Percentiles rank a stretch among this genome's conserved stretches.
phyloP scores from a whole-genome alignment of 1,139 yeast species.

The Lodderomyces parapsilosis region DNA sequence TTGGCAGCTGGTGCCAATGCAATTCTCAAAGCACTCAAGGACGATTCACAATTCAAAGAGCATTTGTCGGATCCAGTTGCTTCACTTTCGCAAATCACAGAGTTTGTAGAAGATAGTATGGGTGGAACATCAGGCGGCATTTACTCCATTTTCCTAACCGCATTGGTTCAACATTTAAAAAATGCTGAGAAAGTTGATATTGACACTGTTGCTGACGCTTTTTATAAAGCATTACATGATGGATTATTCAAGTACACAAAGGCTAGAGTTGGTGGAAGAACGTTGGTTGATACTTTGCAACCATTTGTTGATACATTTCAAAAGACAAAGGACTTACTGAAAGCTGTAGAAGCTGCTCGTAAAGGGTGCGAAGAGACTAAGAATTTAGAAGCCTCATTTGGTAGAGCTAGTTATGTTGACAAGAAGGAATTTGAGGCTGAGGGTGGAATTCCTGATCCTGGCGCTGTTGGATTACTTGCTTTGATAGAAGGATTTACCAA shows the following conservation, averaged over 20 bases:
- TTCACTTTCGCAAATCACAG: conserved; percentile 57
- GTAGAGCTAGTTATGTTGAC: conserved; percentile 87
- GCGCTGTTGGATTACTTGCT: conserved; percentile 80
- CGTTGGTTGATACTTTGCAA: conserved; percentile 81
- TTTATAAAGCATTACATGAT: conserved; percentile 37
- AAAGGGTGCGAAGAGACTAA: conserved; percentile 77
- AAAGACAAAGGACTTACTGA: conserved; percentile 46
- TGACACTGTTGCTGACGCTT: conserved; percentile 25
- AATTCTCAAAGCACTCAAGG: conserved; percentile 52
- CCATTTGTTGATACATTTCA: conserved; percentile 74
- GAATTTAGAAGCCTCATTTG: conserved; percentile 77
- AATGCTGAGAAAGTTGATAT: conserved; percentile 36
- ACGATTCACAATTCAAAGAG: conserved; percentile 28
- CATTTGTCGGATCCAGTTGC: conserved; percentile 39
- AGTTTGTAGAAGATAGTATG: conserved; percentile 82
- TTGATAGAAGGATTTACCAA: conserved; percentile 54
- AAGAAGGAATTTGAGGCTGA: conserved; percentile 52
- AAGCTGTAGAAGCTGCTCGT: conserved; percentile 68
- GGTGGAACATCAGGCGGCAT: conserved; percentile 97
- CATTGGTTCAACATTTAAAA: conserved; percentile 35
- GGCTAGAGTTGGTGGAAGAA: conserved; percentile 88
- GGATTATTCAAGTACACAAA: conserved; percentile 70
- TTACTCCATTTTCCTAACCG: conserved; percentile 73
- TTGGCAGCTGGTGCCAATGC: conserved; percentile 80
- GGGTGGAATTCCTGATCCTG: conserved; percentile 89